These are phyloP conservation scores for Prunus yedoensis DNA, from an alignment of 331 rosid species.

Conservation along the genomic window DNA sequence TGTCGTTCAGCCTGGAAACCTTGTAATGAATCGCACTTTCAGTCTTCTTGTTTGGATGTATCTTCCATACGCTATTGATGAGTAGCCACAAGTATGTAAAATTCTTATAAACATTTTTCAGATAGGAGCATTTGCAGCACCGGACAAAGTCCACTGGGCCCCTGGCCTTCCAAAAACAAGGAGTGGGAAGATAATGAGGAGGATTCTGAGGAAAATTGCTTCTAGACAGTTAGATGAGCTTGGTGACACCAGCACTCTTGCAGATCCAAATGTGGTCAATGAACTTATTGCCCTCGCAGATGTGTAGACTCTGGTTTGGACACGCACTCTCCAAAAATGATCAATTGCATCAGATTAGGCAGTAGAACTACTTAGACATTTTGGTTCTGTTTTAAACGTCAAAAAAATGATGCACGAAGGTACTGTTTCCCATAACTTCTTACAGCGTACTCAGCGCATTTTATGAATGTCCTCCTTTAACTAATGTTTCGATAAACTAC, in stretches of 20 bases:
- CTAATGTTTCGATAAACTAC: no score
- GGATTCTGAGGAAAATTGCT: slow-evolving; percentile 92
- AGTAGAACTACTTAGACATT: neutral
- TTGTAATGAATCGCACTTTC: neutral
- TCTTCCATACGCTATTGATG: neutral
- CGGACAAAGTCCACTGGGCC: slow-evolving; percentile 97
- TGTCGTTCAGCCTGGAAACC: neutral
- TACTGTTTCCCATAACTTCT: no score
- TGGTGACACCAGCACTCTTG: slow-evolving; percentile 93
- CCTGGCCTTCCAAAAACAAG: slow-evolving; percentile 99
- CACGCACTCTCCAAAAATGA: neutral
- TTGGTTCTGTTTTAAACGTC: neutral
- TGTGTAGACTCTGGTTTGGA: slow-evolving; percentile 19
- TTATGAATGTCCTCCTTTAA: no score
- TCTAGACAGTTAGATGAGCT: slow-evolving; percentile 85
- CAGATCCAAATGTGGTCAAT: slow-evolving; percentile 83
- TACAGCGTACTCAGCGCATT: no score
- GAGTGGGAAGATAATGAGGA: slow-evolving; percentile 98
- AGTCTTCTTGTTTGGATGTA: neutral
- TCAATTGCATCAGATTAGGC: slow-evolving; percentile 7
- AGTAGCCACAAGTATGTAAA: neutral
- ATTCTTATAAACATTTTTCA: slow-evolving; percentile 37
- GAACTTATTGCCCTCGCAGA: slow-evolving; percentile 80
- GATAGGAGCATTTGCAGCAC: slow-evolving; percentile 99
- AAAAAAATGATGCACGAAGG: no score